Percentiles rank a stretch among this genome's conserved stretches.
Evolutionary conservation across 1,139 yeast species (phyloP).

Genomic region (Magnusiomyces suaveolens): DNA sequence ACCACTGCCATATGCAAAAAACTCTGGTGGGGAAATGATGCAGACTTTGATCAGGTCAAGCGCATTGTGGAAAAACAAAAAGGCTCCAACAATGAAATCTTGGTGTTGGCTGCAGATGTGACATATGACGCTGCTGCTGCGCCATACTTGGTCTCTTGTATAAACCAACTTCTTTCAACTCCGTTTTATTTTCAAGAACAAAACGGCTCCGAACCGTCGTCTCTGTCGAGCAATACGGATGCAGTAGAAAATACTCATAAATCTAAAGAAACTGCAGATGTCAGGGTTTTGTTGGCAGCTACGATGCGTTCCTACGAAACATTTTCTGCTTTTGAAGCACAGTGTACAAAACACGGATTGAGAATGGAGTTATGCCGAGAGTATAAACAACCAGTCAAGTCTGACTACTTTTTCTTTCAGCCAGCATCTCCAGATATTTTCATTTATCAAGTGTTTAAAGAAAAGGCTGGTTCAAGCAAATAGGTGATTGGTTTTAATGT

Average conservation of each 20-base stretch:
- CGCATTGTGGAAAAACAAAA: not conserved
- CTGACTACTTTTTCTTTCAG: slow-evolving; percentile 17
- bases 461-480: no score
- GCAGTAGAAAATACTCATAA: no score
- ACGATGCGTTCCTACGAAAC: slow-evolving; percentile 62
- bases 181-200: not conserved
- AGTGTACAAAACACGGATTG: slow-evolving; percentile 28
- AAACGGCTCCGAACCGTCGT: no score
- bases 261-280: no score
- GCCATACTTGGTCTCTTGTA: slow-evolving; percentile 45
- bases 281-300: slow-evolving; percentile 38
- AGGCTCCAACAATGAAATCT: not conserved
- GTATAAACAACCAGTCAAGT: slow-evolving; percentile 15
- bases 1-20: not conserved
- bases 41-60: not conserved
- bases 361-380: slow-evolving; percentile 27
- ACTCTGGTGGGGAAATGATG: not conserved
- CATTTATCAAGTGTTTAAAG: slow-evolving; percentile 9
- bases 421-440: slow-evolving; percentile 20
- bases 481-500: not conserved
- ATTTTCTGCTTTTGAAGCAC: slow-evolving; percentile 42
- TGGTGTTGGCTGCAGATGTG: slow-evolving; percentile 66
- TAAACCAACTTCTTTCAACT: slow-evolving; percentile 26
- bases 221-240: no score
- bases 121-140: slow-evolving; percentile 65